Evolutionary conservation across 2,329 filamentous ascomycete species (phyloP).

Genomic region (Hypoxylon sp.): DNA sequence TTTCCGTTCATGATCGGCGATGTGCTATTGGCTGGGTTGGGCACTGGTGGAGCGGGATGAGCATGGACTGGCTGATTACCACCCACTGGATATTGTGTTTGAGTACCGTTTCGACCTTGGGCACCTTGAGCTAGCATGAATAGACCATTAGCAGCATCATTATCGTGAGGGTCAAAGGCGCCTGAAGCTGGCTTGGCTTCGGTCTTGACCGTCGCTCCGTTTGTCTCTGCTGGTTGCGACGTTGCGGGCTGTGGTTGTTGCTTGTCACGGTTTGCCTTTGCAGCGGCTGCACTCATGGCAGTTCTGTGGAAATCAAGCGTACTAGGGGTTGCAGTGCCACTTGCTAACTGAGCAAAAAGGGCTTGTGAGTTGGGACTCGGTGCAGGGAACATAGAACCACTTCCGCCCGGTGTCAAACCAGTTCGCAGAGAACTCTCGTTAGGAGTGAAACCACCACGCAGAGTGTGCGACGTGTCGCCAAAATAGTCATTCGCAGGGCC

Average conservation of each 20-base stretch:
- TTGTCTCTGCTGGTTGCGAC: conserved; percentile 70
- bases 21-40: conserved; percentile 59
- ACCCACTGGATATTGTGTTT: conserved; percentile 64
- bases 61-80: conserved; percentile 64
- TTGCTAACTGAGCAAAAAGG: conserved; percentile 83
- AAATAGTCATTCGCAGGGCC: conserved; percentile 92
- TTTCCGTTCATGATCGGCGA: conserved; percentile 70
- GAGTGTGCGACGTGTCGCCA: conserved; percentile 77
- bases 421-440: conserved; percentile 96
- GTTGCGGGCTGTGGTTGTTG: conserved; percentile 57
- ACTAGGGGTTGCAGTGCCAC: conserved; percentile 87
- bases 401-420: conserved; percentile 92
- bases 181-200: conserved; percentile 70
- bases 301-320: conserved; percentile 96
- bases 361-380: conserved; percentile 90
- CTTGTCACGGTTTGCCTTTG: conserved; percentile 67
- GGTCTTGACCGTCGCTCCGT: conserved; percentile 62
- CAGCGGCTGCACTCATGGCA: conserved; percentile 83
- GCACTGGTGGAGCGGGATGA: conserved; percentile 60
- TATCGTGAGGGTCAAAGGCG: conserved; percentile 89
- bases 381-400: conserved; percentile 96
- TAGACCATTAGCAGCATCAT: conserved; percentile 94
- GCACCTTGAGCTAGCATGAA: conserved; percentile 86
- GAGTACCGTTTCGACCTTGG: conserved; percentile 69
- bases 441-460: conserved; percentile 90